A percentile compares a stretch with the other conserved stretches of the same genome.
Evolutionary conservation across 2,329 filamentous ascomycete genomes (phyloP).

Genomic region (Endocalyx cinctus): DNA sequence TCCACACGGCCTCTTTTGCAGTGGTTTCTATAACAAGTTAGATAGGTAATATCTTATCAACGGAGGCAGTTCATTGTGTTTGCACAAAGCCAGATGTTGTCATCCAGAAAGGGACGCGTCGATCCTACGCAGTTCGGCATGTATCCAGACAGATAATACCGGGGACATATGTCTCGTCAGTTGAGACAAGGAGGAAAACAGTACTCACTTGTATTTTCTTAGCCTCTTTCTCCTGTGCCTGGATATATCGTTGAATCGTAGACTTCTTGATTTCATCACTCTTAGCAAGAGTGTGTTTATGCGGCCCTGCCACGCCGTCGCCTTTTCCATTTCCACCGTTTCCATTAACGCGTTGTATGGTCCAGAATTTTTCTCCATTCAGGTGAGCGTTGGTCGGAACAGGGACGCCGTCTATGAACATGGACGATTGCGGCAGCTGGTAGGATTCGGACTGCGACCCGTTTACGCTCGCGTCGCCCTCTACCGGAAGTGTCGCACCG

Average conservation of each 20-base stretch:
- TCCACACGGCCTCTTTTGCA: slow-evolving; percentile 69
- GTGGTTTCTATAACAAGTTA: slow-evolving; percentile 52
- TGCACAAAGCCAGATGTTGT: no score
- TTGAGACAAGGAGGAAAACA: no score
- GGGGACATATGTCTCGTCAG: no score
- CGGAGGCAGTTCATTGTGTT: no score
- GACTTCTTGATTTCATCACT: slow-evolving; percentile 81
- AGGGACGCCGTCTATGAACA: slow-evolving; percentile 16
- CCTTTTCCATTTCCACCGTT: slow-evolving; percentile 70
- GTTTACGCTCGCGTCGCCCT: slow-evolving; percentile 18
- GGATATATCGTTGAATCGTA: slow-evolving; percentile 62
- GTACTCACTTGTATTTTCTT: slow-evolving; percentile 57
- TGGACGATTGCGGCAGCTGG: slow-evolving; percentile 18
- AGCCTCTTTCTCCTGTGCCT: slow-evolving; percentile 60
- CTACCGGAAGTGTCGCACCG: slow-evolving; percentile 36
- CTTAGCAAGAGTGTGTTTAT: slow-evolving; percentile 67
- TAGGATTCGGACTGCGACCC: slow-evolving; percentile 14
- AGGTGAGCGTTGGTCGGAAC: slow-evolving; percentile 33
- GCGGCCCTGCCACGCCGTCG: slow-evolving; percentile 65
- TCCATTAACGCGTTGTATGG: slow-evolving; percentile 72
- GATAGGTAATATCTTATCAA: no score
- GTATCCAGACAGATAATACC: no score
- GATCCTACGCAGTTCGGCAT: no score
- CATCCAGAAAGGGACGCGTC: no score
- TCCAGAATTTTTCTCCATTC: slow-evolving; percentile 58